Conservation (phyloP, 108 stramenopile genomes). For the Epithemia pelagica region DNA sequence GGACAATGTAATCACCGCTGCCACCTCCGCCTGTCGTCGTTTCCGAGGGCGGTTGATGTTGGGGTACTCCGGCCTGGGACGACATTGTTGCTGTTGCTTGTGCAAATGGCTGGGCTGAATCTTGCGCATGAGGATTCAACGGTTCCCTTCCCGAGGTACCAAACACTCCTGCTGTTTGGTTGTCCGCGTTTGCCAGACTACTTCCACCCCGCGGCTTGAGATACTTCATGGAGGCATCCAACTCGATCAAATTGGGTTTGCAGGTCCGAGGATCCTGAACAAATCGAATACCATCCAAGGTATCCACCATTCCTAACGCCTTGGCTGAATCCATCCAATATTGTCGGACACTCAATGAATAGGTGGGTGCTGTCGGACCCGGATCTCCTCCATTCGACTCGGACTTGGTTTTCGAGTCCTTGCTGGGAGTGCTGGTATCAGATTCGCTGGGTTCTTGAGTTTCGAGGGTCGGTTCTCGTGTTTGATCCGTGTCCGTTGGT, state of each 20-base stretch:
- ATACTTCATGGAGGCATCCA: neutral
- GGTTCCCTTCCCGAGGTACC: too few relatives aligned
- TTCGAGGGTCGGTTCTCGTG: neutral
- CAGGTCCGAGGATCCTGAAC: conserved; percentile 12
- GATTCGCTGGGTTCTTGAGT: neutral
- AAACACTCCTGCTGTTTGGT: too few relatives aligned
- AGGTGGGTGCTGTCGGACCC: conserved; percentile 11
- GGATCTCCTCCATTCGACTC: neutral
- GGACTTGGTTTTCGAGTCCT: conserved; percentile 12
- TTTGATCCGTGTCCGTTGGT: neutral
- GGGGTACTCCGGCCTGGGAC: neutral
- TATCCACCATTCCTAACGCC: conserved; percentile 45
- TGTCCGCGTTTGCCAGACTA: neutral
- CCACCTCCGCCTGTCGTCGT: too few relatives aligned
- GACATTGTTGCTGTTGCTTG: neutral
- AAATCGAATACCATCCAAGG: conserved; percentile 45
- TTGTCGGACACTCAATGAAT: conserved; percentile 21
- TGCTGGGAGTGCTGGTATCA: neutral
- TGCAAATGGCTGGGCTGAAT: neutral
- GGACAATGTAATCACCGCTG: conserved; percentile 33
- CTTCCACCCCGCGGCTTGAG: neutral
- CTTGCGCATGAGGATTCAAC: neutral
- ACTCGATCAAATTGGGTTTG: neutral
- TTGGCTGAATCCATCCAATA: conserved; percentile 56
- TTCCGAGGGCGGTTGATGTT: conserved; percentile 2